Conservation (phyloP, 345 rosid genomes). For the Populus alba region DNA sequence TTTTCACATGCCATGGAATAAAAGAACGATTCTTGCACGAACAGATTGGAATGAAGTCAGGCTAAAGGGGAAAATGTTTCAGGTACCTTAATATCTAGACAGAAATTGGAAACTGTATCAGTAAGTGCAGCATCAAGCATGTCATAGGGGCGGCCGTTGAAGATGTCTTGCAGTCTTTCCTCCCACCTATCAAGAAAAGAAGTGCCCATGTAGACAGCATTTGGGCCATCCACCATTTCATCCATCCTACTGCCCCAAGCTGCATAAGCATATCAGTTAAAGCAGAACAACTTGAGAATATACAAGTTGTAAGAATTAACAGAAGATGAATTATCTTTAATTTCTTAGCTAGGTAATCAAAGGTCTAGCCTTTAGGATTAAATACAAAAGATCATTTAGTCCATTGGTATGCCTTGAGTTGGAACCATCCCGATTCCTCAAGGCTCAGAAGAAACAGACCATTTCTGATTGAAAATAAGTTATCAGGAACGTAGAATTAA, state of each 20-base stretch:
- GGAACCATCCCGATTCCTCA: too few species aligned
- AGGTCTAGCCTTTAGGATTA: too few species aligned
- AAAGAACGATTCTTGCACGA: too few species aligned
- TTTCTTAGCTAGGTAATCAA: too few species aligned
- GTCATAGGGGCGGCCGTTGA: constrained; percentile 52
- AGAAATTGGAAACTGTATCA: constrained; percentile 47
- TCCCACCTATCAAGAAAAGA: constrained; percentile 54
- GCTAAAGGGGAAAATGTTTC: background rate
- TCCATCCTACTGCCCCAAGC: constrained; percentile 71
- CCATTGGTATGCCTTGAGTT: too few species aligned
- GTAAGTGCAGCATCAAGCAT: constrained; percentile 61
- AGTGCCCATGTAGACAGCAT: constrained; percentile 37
- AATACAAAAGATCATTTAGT: too few species aligned
- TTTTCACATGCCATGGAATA: too few species aligned
- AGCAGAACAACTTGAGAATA: background rate
- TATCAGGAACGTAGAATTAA: too few species aligned
- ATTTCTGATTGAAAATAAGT: too few species aligned
- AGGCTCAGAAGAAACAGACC: too few species aligned
- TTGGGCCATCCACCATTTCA: constrained; percentile 60
- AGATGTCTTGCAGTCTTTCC: constrained; percentile 54
- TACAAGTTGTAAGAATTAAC: background rate
- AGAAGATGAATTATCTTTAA: too few species aligned
- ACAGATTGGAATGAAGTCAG: background rate
- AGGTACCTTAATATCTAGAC: constrained; percentile 47
- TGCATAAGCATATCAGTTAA: constrained; percentile 9